phyloP scores from a whole-genome alignment of 1,139 yeast genomes.

The Ogataea hybrid region DNA sequence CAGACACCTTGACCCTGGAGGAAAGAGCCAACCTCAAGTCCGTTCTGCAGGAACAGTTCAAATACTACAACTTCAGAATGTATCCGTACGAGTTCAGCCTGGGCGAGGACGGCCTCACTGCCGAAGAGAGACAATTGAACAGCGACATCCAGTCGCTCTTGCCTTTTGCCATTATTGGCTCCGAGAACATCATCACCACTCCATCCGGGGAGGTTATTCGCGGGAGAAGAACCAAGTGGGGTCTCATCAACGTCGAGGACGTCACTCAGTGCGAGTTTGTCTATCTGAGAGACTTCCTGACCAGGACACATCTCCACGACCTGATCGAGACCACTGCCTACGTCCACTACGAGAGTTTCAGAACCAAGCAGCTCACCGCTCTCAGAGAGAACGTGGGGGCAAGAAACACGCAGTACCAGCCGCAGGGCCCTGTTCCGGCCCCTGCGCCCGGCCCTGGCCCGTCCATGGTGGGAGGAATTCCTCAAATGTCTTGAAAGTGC shows the following conservation, averaged over 20 bases:
- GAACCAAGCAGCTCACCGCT: slow-evolving; percentile 91
- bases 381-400: slow-evolving; percentile 78
- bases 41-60: slow-evolving; percentile 73
- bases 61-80: slow-evolving; percentile 68
- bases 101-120: slow-evolving; percentile 69
- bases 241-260: slow-evolving; percentile 87
- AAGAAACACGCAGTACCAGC: slow-evolving; percentile 31
- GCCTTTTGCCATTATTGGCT: slow-evolving; percentile 95
- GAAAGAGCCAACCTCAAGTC: slow-evolving; percentile 81
- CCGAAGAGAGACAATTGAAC: slow-evolving; percentile 78
- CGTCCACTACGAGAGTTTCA: slow-evolving; percentile 88
- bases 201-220: slow-evolving; percentile 70
- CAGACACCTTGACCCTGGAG: slow-evolving; percentile 65
- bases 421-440: slow-evolving; percentile 2
- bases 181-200: slow-evolving; percentile 74
- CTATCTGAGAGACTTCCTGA: slow-evolving; percentile 86
- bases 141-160: slow-evolving; percentile 74
- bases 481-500: slow-evolving; percentile 9
- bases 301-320: slow-evolving; percentile 94
- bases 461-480: slow-evolving; percentile 10
- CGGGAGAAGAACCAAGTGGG: slow-evolving; percentile 95
- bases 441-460: slow-evolving; percentile 6
- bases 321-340: slow-evolving; percentile 89
- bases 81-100: slow-evolving; percentile 60
- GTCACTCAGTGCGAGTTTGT: slow-evolving; percentile 94